These are phyloP conservation scores for Didymella arachidicola DNA, from an alignment of 2,329 filamentous ascomycete species.

Conservation along the genomic window DNA sequence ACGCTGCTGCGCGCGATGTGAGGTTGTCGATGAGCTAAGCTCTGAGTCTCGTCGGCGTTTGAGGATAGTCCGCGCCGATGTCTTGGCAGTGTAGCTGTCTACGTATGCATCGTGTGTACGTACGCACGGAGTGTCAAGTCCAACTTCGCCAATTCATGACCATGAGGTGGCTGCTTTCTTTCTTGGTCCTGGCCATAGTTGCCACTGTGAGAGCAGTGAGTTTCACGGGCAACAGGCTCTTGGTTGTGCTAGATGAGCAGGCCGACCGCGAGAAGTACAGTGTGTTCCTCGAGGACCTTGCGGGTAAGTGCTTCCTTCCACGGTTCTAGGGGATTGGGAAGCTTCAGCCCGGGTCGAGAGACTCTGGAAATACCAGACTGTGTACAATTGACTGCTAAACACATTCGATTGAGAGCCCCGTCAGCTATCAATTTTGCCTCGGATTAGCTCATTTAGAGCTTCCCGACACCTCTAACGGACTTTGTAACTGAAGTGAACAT, in stretches of 20 bases:
- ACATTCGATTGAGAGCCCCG: conserved; percentile 10
- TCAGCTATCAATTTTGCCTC: conserved; percentile 25
- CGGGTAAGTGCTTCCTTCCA: conserved; percentile 60
- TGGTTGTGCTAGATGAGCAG: conserved; percentile 86
- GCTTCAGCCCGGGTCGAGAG: neutral
- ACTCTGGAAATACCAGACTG: neutral
- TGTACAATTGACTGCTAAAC: neutral
- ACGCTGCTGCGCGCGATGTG: conserved; percentile 18
- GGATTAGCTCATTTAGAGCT: conserved; percentile 11
- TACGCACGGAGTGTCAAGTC: conserved; percentile 25
- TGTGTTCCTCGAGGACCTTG: conserved; percentile 77
- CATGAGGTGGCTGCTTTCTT: conserved; percentile 79
- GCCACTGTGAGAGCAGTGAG: conserved; percentile 78
- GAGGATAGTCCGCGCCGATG: conserved; percentile 21
- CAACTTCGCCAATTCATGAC: conserved; percentile 46
- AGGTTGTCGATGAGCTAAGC: conserved; percentile 11
- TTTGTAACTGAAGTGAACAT: neutral
- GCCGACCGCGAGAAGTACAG: conserved; percentile 83
- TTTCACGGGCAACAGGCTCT: conserved; percentile 77
- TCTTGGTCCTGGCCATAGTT: conserved; percentile 71
- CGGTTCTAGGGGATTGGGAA: neutral
- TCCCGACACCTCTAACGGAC: neutral
- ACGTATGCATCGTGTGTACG: conserved; percentile 22
- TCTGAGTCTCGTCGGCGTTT: conserved; percentile 7
- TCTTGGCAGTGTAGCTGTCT: conserved; percentile 47